Base-by-base conservation (phyloP, 495 filamentous ascomycete genomes). In the Annulohypoxylon moriforme region DNA sequence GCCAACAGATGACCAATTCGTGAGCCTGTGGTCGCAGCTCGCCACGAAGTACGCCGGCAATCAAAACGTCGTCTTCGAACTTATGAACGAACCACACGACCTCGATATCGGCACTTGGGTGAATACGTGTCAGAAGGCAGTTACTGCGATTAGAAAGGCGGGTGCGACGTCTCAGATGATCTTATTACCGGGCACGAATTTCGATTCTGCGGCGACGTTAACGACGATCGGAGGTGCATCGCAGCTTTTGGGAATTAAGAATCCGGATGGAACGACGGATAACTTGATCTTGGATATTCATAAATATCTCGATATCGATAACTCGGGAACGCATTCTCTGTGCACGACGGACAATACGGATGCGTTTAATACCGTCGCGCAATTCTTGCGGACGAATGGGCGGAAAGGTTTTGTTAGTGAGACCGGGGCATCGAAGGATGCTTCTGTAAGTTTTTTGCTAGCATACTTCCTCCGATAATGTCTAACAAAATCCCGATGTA, bases 41-140 rank as follows among this genome's bases (percentile, higher is more conserved):
- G 89, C 89, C 3, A 81, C 74, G 10, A 85, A 87, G 57, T 90
- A 89, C 67, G 82, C 79, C 18, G 55, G 33, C 7, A 61, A 82
- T n/a, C 53, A 78, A 4, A 85, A 83, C 13, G 77, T 89, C 24
- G 76, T 84, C n/a, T 89, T 90, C 76, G 88, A 88, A 36, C 75
- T 90, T 47, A 89, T 90, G 85, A 91, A 89, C 73, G 89, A 91
- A 74, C 87, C 88, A 4, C 87, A 88, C 60, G 72, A 85, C 36
- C 76, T 83, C 31, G 80, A 85, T 66, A 80, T 89, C 56, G 69
- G 46, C 24, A 67, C 49, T 0, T 89, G 87, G 87, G 86, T 85
- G 0, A 64, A 75, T 3, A 87, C 86, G 0, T 83, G 85, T 47
- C 88, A 90, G 72, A 80, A 82, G 16, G 85, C 78, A 46, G 86